phyloP scores from a whole-genome alignment of 1,284 basidiomycete genomes.

The Puccinia hordei region DNA sequence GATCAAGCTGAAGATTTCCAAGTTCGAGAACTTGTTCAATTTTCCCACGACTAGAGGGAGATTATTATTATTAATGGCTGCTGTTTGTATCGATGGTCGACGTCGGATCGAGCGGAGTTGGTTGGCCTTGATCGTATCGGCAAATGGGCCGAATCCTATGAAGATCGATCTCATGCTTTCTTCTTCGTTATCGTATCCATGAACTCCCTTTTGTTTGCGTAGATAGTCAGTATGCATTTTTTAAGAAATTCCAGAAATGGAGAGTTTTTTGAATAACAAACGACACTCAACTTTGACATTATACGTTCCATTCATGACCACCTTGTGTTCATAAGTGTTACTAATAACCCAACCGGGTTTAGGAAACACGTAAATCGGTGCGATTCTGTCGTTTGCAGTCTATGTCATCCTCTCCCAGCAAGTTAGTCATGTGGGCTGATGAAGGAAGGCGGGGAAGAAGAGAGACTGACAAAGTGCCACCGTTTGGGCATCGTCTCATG shows the following conservation, averaged over 20 bases:
- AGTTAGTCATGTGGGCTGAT: not conserved
- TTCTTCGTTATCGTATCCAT: constrained; percentile 50
- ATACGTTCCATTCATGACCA: constrained; percentile 66
- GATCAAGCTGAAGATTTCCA: constrained; percentile 43
- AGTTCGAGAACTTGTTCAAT: constrained; percentile 28
- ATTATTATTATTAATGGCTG: too few species aligned
- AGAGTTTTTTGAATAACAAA: not conserved
- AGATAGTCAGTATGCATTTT: not conserved
- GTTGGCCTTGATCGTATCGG: not conserved
- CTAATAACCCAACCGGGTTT: constrained; percentile 73
- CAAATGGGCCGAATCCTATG: constrained; percentile 34
- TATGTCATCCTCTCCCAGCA: not conserved
- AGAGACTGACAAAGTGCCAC: constrained; percentile 68
- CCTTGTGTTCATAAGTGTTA: constrained; percentile 61
- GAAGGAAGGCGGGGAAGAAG: not conserved
- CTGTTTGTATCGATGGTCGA: not conserved
- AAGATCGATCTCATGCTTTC: constrained; percentile 38
- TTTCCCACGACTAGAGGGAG: constrained; percentile 3
- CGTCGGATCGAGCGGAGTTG: not conserved
- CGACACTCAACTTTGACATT: constrained; percentile 64
- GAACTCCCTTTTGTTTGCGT: constrained; percentile 24
- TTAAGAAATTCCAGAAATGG: not conserved
- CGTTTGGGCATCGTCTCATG: constrained; percentile 76
- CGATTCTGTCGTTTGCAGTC: constrained; percentile 70
- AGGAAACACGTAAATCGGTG: constrained; percentile 82